These are phyloP conservation scores for Austropuccinia psidii DNA, from an alignment of 1,284 basidiomycete genomes.

Conservation along the genomic window DNA sequence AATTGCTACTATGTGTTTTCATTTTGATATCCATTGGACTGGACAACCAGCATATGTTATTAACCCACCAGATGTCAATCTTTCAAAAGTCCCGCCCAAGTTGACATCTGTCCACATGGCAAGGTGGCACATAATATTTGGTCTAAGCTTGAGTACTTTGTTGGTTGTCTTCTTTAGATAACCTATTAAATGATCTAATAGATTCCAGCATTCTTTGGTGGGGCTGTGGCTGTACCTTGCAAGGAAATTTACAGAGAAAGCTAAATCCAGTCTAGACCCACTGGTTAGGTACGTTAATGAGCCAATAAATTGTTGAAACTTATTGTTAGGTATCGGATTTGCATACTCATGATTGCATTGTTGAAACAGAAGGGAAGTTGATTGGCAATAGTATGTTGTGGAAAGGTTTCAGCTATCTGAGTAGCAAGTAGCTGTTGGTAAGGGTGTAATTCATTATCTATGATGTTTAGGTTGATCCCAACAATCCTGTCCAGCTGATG, in stretches of 20 bases:
- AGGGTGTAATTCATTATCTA: not conserved
- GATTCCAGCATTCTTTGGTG: not conserved
- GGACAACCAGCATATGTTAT: not conserved
- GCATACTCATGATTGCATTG: too few relatives aligned
- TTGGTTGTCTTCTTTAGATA: not conserved
- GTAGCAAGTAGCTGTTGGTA: not conserved
- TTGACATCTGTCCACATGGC: not conserved
- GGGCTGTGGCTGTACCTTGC: not conserved
- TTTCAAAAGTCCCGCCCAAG: not conserved
- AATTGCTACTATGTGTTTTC: not conserved
- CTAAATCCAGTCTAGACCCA: not conserved
- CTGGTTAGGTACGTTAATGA: not conserved
- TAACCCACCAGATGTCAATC: not conserved
- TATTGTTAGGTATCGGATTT: not conserved
- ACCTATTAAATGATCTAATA: not conserved
- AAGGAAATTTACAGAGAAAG: not conserved
- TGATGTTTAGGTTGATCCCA: not conserved
- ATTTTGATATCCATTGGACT: not conserved
- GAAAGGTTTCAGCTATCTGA: not conserved
- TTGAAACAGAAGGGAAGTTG: not conserved
- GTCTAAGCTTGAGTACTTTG: not conserved
- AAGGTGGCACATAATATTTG: not conserved
- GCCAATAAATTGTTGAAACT: not conserved
- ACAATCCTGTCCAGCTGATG: not conserved
- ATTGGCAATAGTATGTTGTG: not conserved